Conservation (phyloP, 148 eudicot genomes). For the Polygonum maritimum region DNA sequence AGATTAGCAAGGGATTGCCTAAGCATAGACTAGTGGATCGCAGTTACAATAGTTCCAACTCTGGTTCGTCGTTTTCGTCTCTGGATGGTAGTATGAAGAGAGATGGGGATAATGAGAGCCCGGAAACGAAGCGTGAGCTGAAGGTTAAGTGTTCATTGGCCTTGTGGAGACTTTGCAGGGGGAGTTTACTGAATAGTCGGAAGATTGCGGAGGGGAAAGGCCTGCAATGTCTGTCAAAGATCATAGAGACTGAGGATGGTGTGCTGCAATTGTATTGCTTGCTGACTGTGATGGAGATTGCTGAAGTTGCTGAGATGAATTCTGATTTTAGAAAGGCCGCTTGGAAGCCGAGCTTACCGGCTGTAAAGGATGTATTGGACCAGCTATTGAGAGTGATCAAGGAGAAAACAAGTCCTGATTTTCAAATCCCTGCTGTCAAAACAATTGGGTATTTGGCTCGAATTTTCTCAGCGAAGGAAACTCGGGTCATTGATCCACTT, state of each 20-base stretch:
- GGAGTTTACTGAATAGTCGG: conserved; percentile 51
- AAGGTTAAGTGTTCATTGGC: conserved; percentile 53
- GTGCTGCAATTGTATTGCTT: conserved; percentile 50
- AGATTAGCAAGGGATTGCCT: conserved; percentile 37
- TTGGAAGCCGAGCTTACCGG: conserved; percentile 58
- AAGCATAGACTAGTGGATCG: conserved; percentile 16
- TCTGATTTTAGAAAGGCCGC: conserved; percentile 54
- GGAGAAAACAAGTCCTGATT: conserved; percentile 27
- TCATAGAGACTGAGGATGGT: conserved; percentile 52
- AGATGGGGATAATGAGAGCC: conserved; percentile 37
- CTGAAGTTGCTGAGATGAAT: conserved; percentile 55
- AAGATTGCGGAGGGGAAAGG: conserved; percentile 78
- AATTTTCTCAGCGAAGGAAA: conserved; percentile 68
- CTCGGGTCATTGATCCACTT: conserved; percentile 40
- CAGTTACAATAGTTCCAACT: conserved; percentile 17
- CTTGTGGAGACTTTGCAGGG: conserved; percentile 48
- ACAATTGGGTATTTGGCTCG: conserved; percentile 63
- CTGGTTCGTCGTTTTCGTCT: conserved; percentile 32
- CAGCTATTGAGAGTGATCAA: conserved; percentile 59
- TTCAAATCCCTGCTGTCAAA: conserved; percentile 42
- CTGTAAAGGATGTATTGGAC: conserved; percentile 58
- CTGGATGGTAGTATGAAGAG: conserved; percentile 27
- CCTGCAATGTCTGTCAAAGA: conserved; percentile 54
- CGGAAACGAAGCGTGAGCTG: conserved; percentile 45
- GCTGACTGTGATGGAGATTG: conserved; percentile 65